Evolutionary conservation across 2,329 filamentous ascomycete species (phyloP).

Genomic region (Aspergillus neoniger): DNA sequence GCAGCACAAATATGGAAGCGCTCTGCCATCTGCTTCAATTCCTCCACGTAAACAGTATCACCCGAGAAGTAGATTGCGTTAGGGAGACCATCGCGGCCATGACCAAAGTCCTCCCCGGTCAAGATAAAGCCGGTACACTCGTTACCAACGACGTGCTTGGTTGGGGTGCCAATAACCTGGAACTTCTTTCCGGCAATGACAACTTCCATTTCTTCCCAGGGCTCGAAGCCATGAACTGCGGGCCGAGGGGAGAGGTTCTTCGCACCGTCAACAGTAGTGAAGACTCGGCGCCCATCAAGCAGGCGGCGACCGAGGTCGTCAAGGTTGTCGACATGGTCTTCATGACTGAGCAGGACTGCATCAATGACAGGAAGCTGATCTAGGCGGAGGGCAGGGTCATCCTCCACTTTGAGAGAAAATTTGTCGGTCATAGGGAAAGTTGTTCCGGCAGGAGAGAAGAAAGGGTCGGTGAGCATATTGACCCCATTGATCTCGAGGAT

Average conservation of each 20-base stretch:
- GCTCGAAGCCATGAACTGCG: conserved; percentile 41
- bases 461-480: too few species aligned
- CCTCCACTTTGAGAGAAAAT: too few species aligned
- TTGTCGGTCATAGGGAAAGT: too few species aligned
- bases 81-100: conserved; percentile 35
- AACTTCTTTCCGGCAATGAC: conserved; percentile 38
- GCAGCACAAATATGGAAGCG: conserved; percentile 43
- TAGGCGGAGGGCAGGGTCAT: too few species aligned
- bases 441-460: too few species aligned
- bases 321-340: too few species aligned
- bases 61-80: conserved; percentile 55
- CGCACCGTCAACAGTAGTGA: conserved; percentile 51
- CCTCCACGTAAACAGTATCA: conserved; percentile 52
- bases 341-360: too few species aligned
- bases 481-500: too few species aligned
- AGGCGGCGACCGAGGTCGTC: too few species aligned
- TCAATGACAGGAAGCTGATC: too few species aligned
- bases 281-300: not conserved
- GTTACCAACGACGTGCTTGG: conserved; percentile 46
- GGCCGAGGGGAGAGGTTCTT: conserved; percentile 48
- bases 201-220: conserved; percentile 42
- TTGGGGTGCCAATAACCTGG: conserved; percentile 48
- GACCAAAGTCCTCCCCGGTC: conserved; percentile 40
- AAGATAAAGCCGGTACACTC: conserved; percentile 53
- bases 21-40: conserved; percentile 39